phyloP scores from a whole-genome alignment of 371 early-diverging fungal species.

The Syncephalastrum monosporum region DNA sequence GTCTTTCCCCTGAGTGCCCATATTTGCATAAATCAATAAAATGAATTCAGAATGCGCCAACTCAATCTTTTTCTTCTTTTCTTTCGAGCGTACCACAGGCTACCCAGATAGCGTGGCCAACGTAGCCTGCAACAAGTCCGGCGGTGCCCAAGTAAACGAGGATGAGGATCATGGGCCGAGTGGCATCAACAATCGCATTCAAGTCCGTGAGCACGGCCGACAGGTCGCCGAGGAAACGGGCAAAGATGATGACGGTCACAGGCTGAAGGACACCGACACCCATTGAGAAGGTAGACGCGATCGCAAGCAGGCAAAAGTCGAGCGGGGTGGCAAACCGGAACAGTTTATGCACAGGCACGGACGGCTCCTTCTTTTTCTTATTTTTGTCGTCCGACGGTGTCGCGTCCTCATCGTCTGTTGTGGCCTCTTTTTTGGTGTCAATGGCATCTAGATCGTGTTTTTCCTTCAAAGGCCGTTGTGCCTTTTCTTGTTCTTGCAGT shows the following conservation, averaged over 20 bases:
- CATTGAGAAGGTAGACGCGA: conserved; percentile 20
- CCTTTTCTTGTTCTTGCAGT: no score
- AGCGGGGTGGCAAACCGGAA: conserved; percentile 65
- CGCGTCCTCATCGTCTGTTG: conserved; percentile 16
- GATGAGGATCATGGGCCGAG: conserved; percentile 21
- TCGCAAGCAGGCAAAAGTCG: conserved; percentile 59
- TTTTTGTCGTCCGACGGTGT: conserved; percentile 26
- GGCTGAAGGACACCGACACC: conserved; percentile 30
- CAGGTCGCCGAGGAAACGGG: conserved; percentile 15
- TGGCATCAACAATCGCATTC: conserved; percentile 15
- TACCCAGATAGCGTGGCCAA: conserved; percentile 27
- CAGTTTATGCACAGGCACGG: conserved; percentile 52
- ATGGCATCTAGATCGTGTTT: no score
- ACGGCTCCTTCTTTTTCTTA: conserved; percentile 32
- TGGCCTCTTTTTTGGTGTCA: no score
- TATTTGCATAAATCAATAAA: background rate
- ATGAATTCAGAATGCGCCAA: no score
- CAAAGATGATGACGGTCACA: conserved; percentile 21
- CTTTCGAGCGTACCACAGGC: background rate
- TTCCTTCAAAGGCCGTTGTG: no score
- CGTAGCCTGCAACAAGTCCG: conserved; percentile 21
- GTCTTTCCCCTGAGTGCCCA: conserved; percentile 28
- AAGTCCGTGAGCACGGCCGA: conserved; percentile 28
- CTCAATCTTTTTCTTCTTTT: no score
- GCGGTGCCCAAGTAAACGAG: conserved; percentile 34